A percentile compares a stretch with the other conserved stretches of the same genome.
Conservation (phyloP, 2,329 filamentous ascomycete genomes). For the Ophiostoma triangulosporum region DNA sequence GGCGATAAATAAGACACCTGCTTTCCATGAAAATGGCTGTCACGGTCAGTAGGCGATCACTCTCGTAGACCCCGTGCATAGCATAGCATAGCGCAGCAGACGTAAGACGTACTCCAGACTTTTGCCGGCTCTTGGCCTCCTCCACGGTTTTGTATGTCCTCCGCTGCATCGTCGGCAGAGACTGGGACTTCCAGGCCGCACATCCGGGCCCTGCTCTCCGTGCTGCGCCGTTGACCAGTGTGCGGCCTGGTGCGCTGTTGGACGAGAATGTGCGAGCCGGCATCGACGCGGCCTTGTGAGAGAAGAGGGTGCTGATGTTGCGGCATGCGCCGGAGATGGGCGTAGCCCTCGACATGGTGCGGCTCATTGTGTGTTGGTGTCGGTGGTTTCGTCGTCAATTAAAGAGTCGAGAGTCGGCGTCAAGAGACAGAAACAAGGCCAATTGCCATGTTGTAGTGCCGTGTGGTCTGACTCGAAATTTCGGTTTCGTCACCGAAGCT, state of each 20-base stretch:
- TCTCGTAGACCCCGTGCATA: no score
- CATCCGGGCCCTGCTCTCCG: constrained; percentile 4
- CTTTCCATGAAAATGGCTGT: constrained; percentile 94
- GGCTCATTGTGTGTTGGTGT: constrained; percentile 5
- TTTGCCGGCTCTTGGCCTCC: constrained; percentile 44
- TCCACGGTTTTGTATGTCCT: constrained; percentile 40
- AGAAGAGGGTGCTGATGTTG: background rate
- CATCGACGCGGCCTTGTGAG: constrained; percentile 1
- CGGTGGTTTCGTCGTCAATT: background rate
- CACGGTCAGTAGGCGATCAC: no score
- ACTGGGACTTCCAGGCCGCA: constrained; percentile 8
- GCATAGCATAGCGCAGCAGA: background rate
- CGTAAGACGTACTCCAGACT: constrained; percentile 32
- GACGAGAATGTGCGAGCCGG: constrained; percentile 1
- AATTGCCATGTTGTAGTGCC: background rate
- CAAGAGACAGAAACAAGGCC: background rate
- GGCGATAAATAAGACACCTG: constrained; percentile 70
- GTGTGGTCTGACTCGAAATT: constrained; percentile 2
- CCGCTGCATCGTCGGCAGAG: constrained; percentile 22
- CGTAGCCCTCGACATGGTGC: constrained; percentile 8
- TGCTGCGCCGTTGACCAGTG: constrained; percentile 1
- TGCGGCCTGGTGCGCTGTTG: background rate
- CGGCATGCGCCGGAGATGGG: constrained; percentile 9
- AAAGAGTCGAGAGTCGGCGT: background rate
- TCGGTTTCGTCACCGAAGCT: constrained; percentile 4